These are phyloP conservation scores for Calycina marina DNA, from an alignment of 2,329 filamentous ascomycete genomes.

Conservation along the genomic window DNA sequence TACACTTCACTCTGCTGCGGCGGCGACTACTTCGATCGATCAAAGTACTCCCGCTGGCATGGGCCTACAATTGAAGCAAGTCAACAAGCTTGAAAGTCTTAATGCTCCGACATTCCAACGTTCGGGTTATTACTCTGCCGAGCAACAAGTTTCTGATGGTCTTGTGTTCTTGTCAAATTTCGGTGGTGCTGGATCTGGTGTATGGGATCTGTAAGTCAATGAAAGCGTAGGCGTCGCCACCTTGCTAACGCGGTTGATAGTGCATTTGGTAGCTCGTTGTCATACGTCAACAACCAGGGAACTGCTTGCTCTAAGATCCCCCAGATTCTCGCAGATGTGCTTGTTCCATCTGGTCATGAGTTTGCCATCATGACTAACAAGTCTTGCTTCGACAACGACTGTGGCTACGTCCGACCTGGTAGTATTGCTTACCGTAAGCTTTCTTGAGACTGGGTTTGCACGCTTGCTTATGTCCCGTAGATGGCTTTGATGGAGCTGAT, in stretches of 20 bases:
- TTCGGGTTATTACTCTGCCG: conserved; percentile 34
- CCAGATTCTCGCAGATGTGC: conserved; percentile 32
- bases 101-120: too few relatives aligned
- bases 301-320: conserved; percentile 30
- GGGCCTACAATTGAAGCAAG: too few relatives aligned
- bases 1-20: too few relatives aligned
- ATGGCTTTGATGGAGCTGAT: conserved; percentile 55
- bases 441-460: neutral
- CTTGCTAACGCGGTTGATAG: conserved; percentile 14
- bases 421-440: conserved; percentile 34
- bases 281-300: conserved; percentile 35
- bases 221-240: neutral
- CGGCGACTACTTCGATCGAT: too few relatives aligned
- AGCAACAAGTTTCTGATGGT: conserved; percentile 29
- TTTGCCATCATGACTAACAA: conserved; percentile 35
- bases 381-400: conserved; percentile 30
- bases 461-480: conserved; percentile 24
- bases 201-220: conserved; percentile 31
- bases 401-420: conserved; percentile 33
- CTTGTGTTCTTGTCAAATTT: conserved; percentile 43
- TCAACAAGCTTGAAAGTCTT: too few relatives aligned
- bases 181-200: conserved; percentile 39
- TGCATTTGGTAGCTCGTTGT: conserved; percentile 41
- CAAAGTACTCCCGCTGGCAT: too few relatives aligned
- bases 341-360: conserved; percentile 34